Evolutionary conservation across 2,329 filamentous ascomycete species (phyloP).

Genomic region (Botrytis elliptica): DNA sequence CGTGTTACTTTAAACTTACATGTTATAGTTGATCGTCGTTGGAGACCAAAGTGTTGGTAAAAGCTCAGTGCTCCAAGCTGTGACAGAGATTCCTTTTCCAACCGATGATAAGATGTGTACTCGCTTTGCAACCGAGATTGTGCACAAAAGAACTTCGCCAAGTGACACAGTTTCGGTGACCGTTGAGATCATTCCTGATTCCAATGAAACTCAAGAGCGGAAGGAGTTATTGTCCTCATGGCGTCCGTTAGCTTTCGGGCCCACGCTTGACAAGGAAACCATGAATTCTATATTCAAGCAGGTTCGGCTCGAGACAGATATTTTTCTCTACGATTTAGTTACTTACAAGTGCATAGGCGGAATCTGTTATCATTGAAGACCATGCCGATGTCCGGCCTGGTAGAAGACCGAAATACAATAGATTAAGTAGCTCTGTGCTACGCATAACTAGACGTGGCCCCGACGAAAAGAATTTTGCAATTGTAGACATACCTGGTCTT

Average conservation of each 20-base stretch:
- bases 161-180: constrained; percentile 16
- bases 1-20: neutral
- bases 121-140: constrained; percentile 47
- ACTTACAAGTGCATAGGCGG: neutral
- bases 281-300: constrained; percentile 7
- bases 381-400: neutral
- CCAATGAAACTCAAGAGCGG: constrained; percentile 18
- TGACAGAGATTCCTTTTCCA: constrained; percentile 43
- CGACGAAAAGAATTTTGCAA: constrained; percentile 28
- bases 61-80: constrained; percentile 39
- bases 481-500: constrained; percentile 37
- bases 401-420: neutral
- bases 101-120: constrained; percentile 43
- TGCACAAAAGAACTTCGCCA: constrained; percentile 34
- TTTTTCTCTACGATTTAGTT: neutral
- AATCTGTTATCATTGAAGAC: neutral
- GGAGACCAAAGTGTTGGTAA: constrained; percentile 45
- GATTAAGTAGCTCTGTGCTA: constrained; percentile 26
- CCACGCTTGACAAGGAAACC: neutral
- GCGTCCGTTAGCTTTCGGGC: constrained; percentile 2
- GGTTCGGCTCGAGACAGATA: neutral
- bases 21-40: constrained; percentile 39
- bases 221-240: constrained; percentile 1
- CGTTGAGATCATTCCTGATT: constrained; percentile 10
- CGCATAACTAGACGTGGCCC: constrained; percentile 27